Base-by-base conservation (phyloP, 164 flowering plant genomes). In the Liquidambar formosana region DNA sequence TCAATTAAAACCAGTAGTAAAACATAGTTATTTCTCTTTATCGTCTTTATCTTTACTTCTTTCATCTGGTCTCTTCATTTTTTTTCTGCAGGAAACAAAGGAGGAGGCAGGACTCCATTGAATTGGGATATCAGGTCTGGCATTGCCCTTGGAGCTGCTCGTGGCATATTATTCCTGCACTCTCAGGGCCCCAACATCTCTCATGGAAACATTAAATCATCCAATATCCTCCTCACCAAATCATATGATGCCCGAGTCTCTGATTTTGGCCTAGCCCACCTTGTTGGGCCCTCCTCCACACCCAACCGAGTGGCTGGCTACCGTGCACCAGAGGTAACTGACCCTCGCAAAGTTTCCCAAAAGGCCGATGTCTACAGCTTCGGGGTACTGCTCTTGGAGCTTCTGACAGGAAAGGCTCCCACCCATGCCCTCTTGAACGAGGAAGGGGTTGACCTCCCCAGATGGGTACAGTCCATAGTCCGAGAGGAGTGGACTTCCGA, bases 321-420 rank as follows among this genome's bases (percentile, higher is more conserved):
- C 72, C 85, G 94, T 1, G 97, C 97, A 19, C 97, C 97, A 3
- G 97, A 93, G 71, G 90, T 88, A 19, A 83, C 91, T 19, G 97
- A 89, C 60, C 84, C 94, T 28, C 84, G 88, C 15, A 88, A 75
- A 62, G 85, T 89, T 13, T 85, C 97, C 21, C 97, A 92, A 59
- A 88, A 89, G 73, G 92, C 96, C 22, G 97, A 92, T 72, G 89
- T 92, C 12, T 92, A 93, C 69, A 90, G 96, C 83, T 90, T 90
- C 53, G 97, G 97, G 0, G 92, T 93, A n/a, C 73, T 93, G 71
- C 78, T 93, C 14, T 77, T 93, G 70, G 97, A 93, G 81, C 84
- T 93, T 67, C 78, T 93, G 5, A 93, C 96, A 0, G 96, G 97
- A 10, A 93, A 90, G 67, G 86, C 97, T 9, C 96, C 97, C 3